Evolutionary conservation across 495 filamentous ascomycete species (phyloP).

Genomic region (Penicillium egyptiacum): DNA sequence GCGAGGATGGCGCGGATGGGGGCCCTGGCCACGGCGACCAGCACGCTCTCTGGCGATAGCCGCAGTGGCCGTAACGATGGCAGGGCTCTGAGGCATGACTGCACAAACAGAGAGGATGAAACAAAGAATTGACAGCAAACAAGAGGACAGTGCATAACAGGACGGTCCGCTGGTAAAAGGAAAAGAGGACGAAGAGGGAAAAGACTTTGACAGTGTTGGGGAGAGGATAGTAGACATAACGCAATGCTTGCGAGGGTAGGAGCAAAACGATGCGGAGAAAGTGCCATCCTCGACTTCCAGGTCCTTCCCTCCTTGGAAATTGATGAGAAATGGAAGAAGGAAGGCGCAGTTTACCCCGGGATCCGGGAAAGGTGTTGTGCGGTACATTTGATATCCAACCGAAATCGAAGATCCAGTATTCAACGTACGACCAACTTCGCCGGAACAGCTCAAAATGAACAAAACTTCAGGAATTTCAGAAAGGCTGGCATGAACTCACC

Average conservation of each 20-base stretch:
- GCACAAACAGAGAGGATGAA: not conserved
- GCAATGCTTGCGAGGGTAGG: not conserved
- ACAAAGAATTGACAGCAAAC: not conserved
- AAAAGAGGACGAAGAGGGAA: not conserved
- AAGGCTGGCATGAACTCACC: constrained; percentile 41
- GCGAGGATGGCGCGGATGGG: constrained; percentile 8
- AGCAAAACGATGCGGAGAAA: not conserved
- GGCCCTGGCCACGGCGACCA: constrained; percentile 9
- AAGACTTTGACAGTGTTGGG: not conserved
- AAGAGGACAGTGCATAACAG: not conserved
- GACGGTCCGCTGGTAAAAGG: not conserved
- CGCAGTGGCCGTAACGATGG: constrained; percentile 10
- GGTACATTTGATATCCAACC: not conserved
- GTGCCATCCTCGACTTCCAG: not conserved
- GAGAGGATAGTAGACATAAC: not conserved
- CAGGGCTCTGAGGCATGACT: not conserved
- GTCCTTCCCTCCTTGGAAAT: not conserved
- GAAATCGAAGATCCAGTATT: not conserved
- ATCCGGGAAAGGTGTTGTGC: not conserved
- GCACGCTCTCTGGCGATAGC: constrained; percentile 21
- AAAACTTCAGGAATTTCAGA: not conserved
- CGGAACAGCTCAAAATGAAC: constrained; percentile 11
- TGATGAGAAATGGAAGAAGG: not conserved
- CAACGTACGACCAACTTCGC: not conserved
- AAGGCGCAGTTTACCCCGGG: not conserved